Base-by-base conservation (phyloP, 2,329 filamentous ascomycete genomes). In the Grosmannia huntii region DNA sequence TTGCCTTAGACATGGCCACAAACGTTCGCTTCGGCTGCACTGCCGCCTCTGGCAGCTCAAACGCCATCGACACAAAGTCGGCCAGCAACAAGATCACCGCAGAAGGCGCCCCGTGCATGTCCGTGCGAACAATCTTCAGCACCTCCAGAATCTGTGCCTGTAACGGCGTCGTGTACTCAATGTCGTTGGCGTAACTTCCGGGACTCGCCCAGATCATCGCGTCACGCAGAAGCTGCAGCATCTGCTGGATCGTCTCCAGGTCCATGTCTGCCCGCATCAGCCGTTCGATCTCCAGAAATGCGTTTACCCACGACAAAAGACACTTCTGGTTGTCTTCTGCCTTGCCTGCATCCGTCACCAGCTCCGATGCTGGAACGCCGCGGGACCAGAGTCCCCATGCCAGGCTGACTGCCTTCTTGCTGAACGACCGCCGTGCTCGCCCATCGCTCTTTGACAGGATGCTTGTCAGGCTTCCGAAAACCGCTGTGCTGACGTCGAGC, bases 1-100 rank as follows among this genome's bases (percentile, higher is more conserved):
- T 84, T 23, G 82, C 82, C 69, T 94, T 95, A 1, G 91, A 90
- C 67, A 97, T 81, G 38, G 94, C 92, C 58, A 99, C 84, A 67
- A 90, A 97, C 0, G 90, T 95, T 7, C 89, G 87, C 59, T 83
- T 83, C 59, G 71, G 68, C 9, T 64, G 66, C 44, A 62, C 65
- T 2, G 55, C 7, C 16, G 58, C 23, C 60, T 62, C 66, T 16
- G 67, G 70, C 33, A 70, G 66, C 0, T 75, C 70, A 64, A 89
- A 91, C 1, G 89, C 86, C 38, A 95, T 74, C 2, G 82, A 79
- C 10, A 84, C 79, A 60, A 95, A 83, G 55, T 87, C 81, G 1
- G 89, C 82, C 11, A 90, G 78, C 58, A 88, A 80, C 0, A 74
- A 74, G 55, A 91, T 77, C 64, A 96, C 72, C n/a, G 80, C 80